Evolutionary conservation across 1,284 basidiomycete genomes (phyloP), one percentile per base, ranked within the genome.

Genomic region (Mycosarcoma maydis): DNA sequence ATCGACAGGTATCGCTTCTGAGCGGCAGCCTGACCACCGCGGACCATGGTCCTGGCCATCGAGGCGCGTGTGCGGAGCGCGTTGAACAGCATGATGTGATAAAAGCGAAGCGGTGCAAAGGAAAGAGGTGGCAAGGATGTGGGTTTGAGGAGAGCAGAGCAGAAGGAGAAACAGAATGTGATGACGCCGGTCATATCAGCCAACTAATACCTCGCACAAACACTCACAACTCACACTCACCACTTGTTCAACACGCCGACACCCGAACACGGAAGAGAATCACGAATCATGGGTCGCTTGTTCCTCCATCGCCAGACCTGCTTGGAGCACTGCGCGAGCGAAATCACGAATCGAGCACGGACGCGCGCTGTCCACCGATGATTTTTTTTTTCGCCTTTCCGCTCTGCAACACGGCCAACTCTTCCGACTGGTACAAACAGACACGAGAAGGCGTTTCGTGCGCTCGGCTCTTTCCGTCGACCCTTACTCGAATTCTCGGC

Each of bases 1-100:
- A 99, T 95, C 42, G 93, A 96, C 78, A 98, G 88, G 84, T 90
- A 91, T 77, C 95, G 92, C 85, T 87, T 92, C 87, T 95, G 93
- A 8, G 62, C 62, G 22, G 62, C 64, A 23, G 58, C 61, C 19
- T 58, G 47, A 23, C 60, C 65, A 34, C 59, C 52, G 4, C 73
- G 69, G 45, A 75, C 62, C 44, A 74, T 53, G 53, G 72, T 59
- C 29, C 60, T 50, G 33, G 75, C 74, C 54, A 70, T 53, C 20
- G 71, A 49, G 50, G 72, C 72, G 50, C 70, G 67, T 40, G 71
- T 68, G 24, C 73, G 75, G 34, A 77, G 68, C 26, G 66, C 46
- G 68, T 73, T 76, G 61, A 79, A 60, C 47, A 58, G 27, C 57
- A 71, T 72, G 9, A 6, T 47, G 57, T 17, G 10, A 20, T 29